Evolutionary conservation across 2,329 filamentous ascomycete species (phyloP).

Genomic region (Curvularia hawaiiensis): DNA sequence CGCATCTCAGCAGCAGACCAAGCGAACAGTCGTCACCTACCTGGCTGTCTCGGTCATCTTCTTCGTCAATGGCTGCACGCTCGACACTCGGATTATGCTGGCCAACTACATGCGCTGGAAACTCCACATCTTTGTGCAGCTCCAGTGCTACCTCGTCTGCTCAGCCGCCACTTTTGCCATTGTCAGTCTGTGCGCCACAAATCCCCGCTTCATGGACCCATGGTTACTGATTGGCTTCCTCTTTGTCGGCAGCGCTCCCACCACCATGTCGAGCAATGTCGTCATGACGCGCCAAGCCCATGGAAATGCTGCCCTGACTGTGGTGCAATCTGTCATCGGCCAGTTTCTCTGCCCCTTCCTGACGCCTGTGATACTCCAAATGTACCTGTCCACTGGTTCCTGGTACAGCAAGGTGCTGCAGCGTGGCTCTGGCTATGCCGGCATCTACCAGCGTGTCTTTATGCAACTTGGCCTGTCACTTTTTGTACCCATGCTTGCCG

Average conservation of each 20-base stretch:
- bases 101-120: conserved; percentile 70
- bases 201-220: conserved; percentile 61
- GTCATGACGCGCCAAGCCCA: conserved; percentile 74
- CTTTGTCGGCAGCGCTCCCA: conserved; percentile 70
- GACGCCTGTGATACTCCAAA: conserved; percentile 67
- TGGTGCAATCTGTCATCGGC: conserved; percentile 71
- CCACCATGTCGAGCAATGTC: conserved; percentile 74
- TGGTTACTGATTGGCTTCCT: conserved; percentile 71
- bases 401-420: conserved; percentile 64
- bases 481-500: conserved; percentile 66
- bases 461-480: conserved; percentile 72
- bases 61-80: conserved; percentile 71
- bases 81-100: conserved; percentile 65
- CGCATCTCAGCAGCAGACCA: conserved; percentile 58
- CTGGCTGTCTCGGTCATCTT: conserved; percentile 73
- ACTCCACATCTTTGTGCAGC: conserved; percentile 70
- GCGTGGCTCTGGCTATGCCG: conserved; percentile 58
- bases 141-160: conserved; percentile 69
- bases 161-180: conserved; percentile 65
- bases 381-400: conserved; percentile 59
- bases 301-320: conserved; percentile 58
- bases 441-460: conserved; percentile 70
- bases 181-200: conserved; percentile 58
- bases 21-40: conserved; percentile 64
- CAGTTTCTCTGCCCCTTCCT: conserved; percentile 73